phyloP scores from a whole-genome alignment of 352 stramenopile genomes.

The Phytopythium montanum region DNA sequence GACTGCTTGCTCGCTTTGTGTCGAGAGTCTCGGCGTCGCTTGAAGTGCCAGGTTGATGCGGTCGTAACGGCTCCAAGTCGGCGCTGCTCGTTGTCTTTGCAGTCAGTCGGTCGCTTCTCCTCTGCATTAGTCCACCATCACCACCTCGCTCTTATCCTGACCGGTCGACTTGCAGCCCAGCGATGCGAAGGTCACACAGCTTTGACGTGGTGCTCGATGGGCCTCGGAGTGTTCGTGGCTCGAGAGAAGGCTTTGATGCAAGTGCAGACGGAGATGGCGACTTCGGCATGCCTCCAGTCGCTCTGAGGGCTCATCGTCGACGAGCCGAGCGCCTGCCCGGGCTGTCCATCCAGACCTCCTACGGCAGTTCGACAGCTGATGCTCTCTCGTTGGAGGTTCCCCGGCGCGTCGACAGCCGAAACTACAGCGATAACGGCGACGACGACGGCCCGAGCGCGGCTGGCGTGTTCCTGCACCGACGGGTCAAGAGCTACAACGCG shows the following conservation, averaged over 20 bases:
- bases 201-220: slow-evolving; percentile 21
- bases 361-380: slow-evolving; percentile 26
- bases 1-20: slow-evolving; percentile 3
- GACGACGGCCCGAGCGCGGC: not conserved
- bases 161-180: not conserved
- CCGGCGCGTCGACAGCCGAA: slow-evolving; percentile 1
- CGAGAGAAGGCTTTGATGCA: not conserved
- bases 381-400: slow-evolving; percentile 41
- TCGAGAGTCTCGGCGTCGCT: not conserved
- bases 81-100: not conserved
- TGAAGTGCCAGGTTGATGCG: not conserved
- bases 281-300: not conserved
- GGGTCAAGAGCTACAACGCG: slow-evolving; percentile 50
- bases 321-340: slow-evolving; percentile 10
- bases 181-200: slow-evolving; percentile 44
- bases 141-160: not conserved
- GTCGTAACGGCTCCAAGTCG: not conserved
- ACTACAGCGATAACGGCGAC: slow-evolving; percentile 25
- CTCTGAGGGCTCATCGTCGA: not conserved
- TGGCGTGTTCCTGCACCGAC: slow-evolving; percentile 23
- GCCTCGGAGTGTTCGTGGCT: not conserved
- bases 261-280: not conserved
- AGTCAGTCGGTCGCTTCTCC: not conserved
- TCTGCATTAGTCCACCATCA: not conserved
- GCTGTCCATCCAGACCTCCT: slow-evolving; percentile 24